Evolutionary conservation across 2,329 filamentous ascomycete genomes (phyloP), one percentile per base, ranked within the genome.

Genomic region (Endoconidiophora laricicola): DNA sequence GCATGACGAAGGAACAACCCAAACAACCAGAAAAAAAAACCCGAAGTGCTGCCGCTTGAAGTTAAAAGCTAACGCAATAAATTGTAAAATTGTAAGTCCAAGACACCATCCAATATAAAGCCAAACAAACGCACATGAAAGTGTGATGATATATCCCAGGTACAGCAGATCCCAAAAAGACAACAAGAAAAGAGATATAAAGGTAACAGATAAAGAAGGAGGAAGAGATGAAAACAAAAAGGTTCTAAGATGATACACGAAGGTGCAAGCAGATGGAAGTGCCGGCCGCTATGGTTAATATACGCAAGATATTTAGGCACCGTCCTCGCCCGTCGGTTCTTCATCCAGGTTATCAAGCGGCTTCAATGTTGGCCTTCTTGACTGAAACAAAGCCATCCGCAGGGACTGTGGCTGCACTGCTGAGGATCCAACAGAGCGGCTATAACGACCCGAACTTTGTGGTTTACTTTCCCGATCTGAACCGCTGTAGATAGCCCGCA

Each of bases 401-500:
- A 52, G 36, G 6, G 50, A 41, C 7, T 46, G 44, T 20, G 18
- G 24, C 16, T 51, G 44, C 6, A 29, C 44, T 16, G 38, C n/a
- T n/a, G 26, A 16, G 3, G 29, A 45, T 14, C 45, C 50, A 37
- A 33, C 38, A 9, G 44, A 43, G 14, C 33, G 37, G 14, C 36
- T 39, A 18, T 44, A 40, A 20, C 9, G 46, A 18, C 20, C 22
- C 16, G 46, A 37, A 4, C 18, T 36, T 22, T 16, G 10, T 12
- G 37, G n/a, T 40, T 24, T 42, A 26, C 20, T 29, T 47, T 55
- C 43, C 39, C 20, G 53, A 55, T 20, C 52, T 14, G 52, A 58
- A 39, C 48, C 44, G 23, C 40, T 40, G 37, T 52, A 52, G 14
- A 45, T 39, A 14, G 50, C 50, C 7, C 61, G 59, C 2, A 64